Percentiles rank a stretch among this genome's conserved stretches.
phyloP scores from a whole-genome alignment of 2,329 filamentous ascomycete species.

The Penicillium sp. region DNA sequence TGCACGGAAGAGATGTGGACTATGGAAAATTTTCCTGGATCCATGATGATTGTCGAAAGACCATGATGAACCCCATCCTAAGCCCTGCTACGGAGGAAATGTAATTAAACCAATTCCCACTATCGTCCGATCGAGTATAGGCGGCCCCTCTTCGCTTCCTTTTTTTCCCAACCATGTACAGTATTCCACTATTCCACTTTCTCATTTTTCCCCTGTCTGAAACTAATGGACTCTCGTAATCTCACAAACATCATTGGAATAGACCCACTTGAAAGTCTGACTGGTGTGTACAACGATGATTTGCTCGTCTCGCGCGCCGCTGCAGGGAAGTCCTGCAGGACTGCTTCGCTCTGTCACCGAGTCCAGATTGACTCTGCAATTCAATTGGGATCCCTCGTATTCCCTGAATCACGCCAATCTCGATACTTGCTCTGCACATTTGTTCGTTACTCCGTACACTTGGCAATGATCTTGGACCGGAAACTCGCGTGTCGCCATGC shows the following conservation, averaged over 20 bases:
- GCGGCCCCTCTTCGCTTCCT: neutral
- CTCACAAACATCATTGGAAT: constrained; percentile 17
- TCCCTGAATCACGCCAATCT: too few relatives aligned
- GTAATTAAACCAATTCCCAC: too few relatives aligned
- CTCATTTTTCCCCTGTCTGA: too few relatives aligned
- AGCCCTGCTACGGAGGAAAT: neutral
- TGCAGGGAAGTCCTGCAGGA: constrained; percentile 17
- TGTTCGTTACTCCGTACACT: too few relatives aligned
- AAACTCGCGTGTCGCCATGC: too few relatives aligned
- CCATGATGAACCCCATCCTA: neutral
- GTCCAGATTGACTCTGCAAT: constrained; percentile 21
- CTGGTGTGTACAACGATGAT: constrained; percentile 25
- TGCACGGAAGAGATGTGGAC: constrained; percentile 6
- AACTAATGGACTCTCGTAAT: constrained; percentile 11
- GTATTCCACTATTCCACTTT: too few relatives aligned
- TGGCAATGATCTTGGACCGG: too few relatives aligned
- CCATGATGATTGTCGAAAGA: neutral
- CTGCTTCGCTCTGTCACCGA: constrained; percentile 15
- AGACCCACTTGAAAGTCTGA: constrained; percentile 19
- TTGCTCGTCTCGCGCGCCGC: constrained; percentile 15
- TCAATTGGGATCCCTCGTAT: too few relatives aligned
- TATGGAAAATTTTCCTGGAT: constrained; percentile 13
- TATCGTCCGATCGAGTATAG: too few relatives aligned
- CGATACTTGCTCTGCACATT: too few relatives aligned
- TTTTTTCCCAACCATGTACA: too few relatives aligned